A percentile compares a stretch with the other conserved stretches of the same genome.
Evolutionary conservation across 1,139 yeast species (phyloP).

Genomic region (Pichia sp.): DNA sequence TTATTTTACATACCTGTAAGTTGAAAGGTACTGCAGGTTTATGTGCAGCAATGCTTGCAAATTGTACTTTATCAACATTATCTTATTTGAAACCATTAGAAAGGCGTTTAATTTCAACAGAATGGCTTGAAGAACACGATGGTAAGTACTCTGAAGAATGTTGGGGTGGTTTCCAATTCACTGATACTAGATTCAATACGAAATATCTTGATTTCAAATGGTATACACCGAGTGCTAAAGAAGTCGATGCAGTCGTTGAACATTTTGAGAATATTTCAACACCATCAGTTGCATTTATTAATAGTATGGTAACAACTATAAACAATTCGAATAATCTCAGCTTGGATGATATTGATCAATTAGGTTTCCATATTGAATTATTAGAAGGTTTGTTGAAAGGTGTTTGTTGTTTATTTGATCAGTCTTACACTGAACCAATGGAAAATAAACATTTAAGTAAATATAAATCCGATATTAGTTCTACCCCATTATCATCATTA

Average conservation of each 20-base stretch:
- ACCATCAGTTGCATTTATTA: slow-evolving; percentile 38
- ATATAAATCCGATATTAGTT: slow-evolving; percentile 1
- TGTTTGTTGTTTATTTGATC: slow-evolving; percentile 69
- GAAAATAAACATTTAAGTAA: slow-evolving; percentile 11
- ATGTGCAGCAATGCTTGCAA: slow-evolving; percentile 29
- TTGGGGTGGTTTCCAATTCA: slow-evolving; percentile 73
- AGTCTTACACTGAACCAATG: slow-evolving; percentile 34
- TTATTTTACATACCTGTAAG: slow-evolving; percentile 47
- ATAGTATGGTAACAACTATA: slow-evolving; percentile 23
- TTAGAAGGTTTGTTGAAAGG: slow-evolving; percentile 57
- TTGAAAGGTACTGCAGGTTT: slow-evolving; percentile 56
- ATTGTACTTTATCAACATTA: slow-evolving; percentile 60
- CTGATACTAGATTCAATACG: slow-evolving; percentile 35
- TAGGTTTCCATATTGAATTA: slow-evolving; percentile 22
- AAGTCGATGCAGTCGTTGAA: slow-evolving; percentile 56
- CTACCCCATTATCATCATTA: slow-evolving; percentile 16
- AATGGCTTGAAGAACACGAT: slow-evolving; percentile 29
- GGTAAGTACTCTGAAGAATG: slow-evolving; percentile 40
- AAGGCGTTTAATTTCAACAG: slow-evolving; percentile 44
- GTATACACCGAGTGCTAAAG: slow-evolving; percentile 62
- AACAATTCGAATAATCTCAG: slow-evolving; percentile 23
- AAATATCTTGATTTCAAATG: slow-evolving; percentile 57
- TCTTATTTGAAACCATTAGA: slow-evolving; percentile 57
- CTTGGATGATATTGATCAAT: slow-evolving; percentile 24
- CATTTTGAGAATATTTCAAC: slow-evolving; percentile 49